Base-by-base conservation (phyloP, 2,329 filamentous ascomycete species). In the Xylaria sp. region DNA sequence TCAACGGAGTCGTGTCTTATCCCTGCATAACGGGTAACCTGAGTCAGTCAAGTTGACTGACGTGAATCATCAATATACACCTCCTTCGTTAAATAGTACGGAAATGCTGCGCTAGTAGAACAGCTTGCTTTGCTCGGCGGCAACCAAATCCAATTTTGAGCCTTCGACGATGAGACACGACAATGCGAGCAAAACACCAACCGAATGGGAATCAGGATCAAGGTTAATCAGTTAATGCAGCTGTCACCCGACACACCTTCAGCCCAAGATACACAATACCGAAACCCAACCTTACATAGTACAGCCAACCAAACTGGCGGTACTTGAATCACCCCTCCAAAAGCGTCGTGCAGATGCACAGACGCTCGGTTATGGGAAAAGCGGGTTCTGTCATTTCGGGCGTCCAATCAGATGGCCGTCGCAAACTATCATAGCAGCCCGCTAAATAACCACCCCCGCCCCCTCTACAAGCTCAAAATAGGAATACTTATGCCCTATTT, bases 391-490 rank as follows among this genome's bases (percentile, higher is more conserved):
- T 59, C 60, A 67, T 66, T 59, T 66, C 48, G 31, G 17, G 11
- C 13, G 56, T 51, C 67, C 67, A 69, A 69, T 69, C 64, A 67
- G 13, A 40, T 23, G 13, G 57, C 56, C 6, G 51, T 69, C 67
- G 67, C 67, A 69, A 69, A 64, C 56, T 33, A 40, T 15, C 40
- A 38, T 28, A 44, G 33, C 49, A 56, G 9, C 56, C 38, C 33
- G 46, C 56, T 28, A 15, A 44, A 17, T 20, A 10, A 36, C 44
- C 57, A 33, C 33, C 40, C 15, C 33, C 58, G 51, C 59, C 56
- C 57, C 60, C 59, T 44, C 44, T 36, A 42, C 6, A 36, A 58
- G 53, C 44, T 54, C 36, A 17, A 51, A 62, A 66, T 57, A 57
- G 63, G 31, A 44, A 59, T 58, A 6, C 10, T 20, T 57, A 42